phyloP scores from a whole-genome alignment of 805 yeast genomes.

The Candida sonorensis region DNA sequence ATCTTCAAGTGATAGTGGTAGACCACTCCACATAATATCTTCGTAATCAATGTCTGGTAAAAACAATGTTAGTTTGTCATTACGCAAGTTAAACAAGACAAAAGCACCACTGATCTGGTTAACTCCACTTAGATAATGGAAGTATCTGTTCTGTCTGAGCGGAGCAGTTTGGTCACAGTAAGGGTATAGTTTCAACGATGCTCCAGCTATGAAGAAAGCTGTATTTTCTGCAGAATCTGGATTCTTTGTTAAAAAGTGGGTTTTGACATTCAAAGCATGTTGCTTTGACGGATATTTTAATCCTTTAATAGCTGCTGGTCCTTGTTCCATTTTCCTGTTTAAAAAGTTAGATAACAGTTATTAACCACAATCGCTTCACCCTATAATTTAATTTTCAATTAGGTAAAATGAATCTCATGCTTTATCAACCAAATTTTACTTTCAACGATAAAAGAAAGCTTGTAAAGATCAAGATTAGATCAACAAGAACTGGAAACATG shows the following conservation, averaged over 20 bases:
- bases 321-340: conserved; percentile 11
- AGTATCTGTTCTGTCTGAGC: conserved; percentile 86
- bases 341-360: no score
- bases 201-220: conserved; percentile 56
- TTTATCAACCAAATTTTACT: no score
- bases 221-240: conserved; percentile 8
- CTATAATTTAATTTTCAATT: no score
- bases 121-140: conserved; percentile 80
- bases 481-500: no score
- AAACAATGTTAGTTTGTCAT: conserved; percentile 60
- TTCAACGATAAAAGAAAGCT: no score
- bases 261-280: conserved; percentile 54
- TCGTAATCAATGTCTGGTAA: conserved; percentile 81
- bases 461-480: no score
- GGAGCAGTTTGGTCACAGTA: conserved; percentile 76
- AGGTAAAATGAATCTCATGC: no score
- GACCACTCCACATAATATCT: conserved; percentile 95
- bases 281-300: conserved; percentile 76
- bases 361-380: no score
- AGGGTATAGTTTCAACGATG: conserved; percentile 49
- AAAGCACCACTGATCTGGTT: conserved; percentile 68
- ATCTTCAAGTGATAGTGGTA: conserved; percentile 63
- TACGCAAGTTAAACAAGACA: conserved; percentile 47
- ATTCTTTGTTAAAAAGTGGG: conserved; percentile 23
- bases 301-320: conserved; percentile 15